Conservation (phyloP, 306 rosid genomes). For the Casuarina equisetifolia region DNA sequence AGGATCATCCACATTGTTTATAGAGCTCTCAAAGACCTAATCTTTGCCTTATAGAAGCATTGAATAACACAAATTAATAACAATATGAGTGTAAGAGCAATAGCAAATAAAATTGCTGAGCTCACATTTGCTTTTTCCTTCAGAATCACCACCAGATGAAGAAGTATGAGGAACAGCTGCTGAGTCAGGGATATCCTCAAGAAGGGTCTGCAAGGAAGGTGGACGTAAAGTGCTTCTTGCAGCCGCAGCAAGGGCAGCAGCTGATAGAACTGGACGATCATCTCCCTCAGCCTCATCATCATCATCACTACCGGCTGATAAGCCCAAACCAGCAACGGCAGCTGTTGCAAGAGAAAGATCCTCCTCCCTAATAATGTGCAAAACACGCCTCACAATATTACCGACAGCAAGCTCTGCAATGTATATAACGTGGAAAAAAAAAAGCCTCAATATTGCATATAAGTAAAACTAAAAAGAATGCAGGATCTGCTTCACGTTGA, state of each 20-base stretch:
- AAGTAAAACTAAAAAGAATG: slow-evolving; percentile 2
- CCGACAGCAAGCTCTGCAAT: slow-evolving; percentile 96
- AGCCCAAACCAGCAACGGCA: slow-evolving; percentile 76
- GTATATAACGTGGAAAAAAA: slow-evolving; percentile 26
- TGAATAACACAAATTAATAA: background rate
- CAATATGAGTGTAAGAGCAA: slow-evolving; percentile 6
- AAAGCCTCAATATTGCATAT: slow-evolving; percentile 12
- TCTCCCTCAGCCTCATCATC: slow-evolving; percentile 73
- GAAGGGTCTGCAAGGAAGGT: slow-evolving; percentile 95
- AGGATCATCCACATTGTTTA: background rate
- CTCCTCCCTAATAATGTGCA: slow-evolving; percentile 96
- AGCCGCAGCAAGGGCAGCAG: slow-evolving; percentile 91
- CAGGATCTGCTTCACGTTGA: background rate
- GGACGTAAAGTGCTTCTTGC: slow-evolving; percentile 96
- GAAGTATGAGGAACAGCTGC: slow-evolving; percentile 60
- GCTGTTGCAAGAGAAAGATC: slow-evolving; percentile 82
- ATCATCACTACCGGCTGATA: slow-evolving; percentile 77
- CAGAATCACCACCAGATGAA: slow-evolving; percentile 95
- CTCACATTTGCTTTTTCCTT: slow-evolving; percentile 92
- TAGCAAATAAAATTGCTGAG: slow-evolving; percentile 16
- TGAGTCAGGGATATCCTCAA: slow-evolving; percentile 69
- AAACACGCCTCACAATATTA: slow-evolving; percentile 92
- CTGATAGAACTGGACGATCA: slow-evolving; percentile 73
- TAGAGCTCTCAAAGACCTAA: background rate
- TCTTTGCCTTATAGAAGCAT: background rate